Evolutionary conservation across 148 eudicot genomes (phyloP), one percentile per base, ranked within the genome.

Genomic region (Fagopyrum tataricum): DNA sequence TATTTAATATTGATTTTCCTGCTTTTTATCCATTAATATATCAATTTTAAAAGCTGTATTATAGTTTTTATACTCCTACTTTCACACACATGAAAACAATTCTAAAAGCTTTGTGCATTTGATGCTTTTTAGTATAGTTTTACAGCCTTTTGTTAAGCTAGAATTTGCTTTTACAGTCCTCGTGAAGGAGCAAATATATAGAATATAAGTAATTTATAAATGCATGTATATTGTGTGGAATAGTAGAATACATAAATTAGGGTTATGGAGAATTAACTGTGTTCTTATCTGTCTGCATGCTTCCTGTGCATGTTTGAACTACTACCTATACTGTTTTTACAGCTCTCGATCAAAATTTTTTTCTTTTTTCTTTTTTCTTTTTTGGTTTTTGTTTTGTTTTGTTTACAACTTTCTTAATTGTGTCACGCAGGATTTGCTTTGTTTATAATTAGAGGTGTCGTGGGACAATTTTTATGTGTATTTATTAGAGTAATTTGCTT

Each of bases 111-210:
- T 64, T 12, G 43, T 31, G 43, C 14, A 64, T 64, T 37, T 26
- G 42, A 64, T 64, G 43, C 69, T 64, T 64, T 39, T 61, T 61
- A 61, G 18, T 26, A 17, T 13, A 31, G 0, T 61, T 37, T 55
- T 64, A 1, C 69, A 64, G 69, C 69, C 44, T 64, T 31, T 64
- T 9, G 9, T 20, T 21, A 56, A 23, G 0, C 58, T 52, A 7
- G 15, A 59, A 10, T 64, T 37, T 31, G 43, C 69, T 64, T 64
- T 64, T 64, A 64, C 69, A 64, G 69, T 39, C 69, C 69, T 64
- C 69, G 69, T 64, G 69, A 64, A 64, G 44, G 44, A 15, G 10
- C 69, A 64, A 64, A 46, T 1, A 46, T 46, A 44, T 10, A 44
- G 4, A 6, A 4, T 10, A 44, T 0, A 13, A 46, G 49, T 46